phyloP scores from a whole-genome alignment of 805 yeast species.

The Pichia sporocuriosa region DNA sequence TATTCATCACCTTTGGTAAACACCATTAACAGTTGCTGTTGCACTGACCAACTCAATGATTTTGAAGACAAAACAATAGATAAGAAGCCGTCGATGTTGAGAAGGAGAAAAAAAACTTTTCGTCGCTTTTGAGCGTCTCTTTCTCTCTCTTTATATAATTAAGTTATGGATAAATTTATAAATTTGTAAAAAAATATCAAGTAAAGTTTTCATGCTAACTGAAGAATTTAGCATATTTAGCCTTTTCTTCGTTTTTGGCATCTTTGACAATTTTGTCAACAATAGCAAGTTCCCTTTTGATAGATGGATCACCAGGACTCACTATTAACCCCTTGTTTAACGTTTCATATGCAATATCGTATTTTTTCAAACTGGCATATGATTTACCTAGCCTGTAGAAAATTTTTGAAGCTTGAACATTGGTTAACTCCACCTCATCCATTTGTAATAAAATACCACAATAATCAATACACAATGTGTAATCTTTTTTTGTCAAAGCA shows the following conservation, averaged over 20 bases:
- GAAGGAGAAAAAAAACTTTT: no score
- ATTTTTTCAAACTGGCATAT: conserved; percentile 36
- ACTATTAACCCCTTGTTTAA: conserved; percentile 36
- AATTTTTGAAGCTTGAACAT: conserved; percentile 22
- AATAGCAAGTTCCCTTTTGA: conserved; percentile 37
- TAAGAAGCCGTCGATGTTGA: no score
- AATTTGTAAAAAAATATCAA: no score
- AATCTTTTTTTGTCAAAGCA: conserved; percentile 43
- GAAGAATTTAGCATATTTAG: conserved; percentile 60
- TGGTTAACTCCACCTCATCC: conserved; percentile 23
- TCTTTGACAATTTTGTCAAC: conserved; percentile 36
- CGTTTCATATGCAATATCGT: conserved; percentile 42
- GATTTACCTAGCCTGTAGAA: conserved; percentile 28
- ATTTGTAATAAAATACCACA: conserved; percentile 51
- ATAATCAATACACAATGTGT: conserved; percentile 44
- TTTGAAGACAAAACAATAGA: no score
- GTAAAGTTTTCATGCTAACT: conserved; percentile 13
- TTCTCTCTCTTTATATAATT: no score
- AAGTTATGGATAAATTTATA: no score
- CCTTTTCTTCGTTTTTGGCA: conserved; percentile 43
- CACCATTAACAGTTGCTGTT: no score
- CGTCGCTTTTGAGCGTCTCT: no score
- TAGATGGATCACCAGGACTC: conserved; percentile 44
- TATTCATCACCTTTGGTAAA: no score
- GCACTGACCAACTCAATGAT: no score